Evolutionary conservation across 345 rosid genomes (phyloP), one percentile per base, ranked within the genome.

Genomic region (Erysimum cheiranthoides): DNA sequence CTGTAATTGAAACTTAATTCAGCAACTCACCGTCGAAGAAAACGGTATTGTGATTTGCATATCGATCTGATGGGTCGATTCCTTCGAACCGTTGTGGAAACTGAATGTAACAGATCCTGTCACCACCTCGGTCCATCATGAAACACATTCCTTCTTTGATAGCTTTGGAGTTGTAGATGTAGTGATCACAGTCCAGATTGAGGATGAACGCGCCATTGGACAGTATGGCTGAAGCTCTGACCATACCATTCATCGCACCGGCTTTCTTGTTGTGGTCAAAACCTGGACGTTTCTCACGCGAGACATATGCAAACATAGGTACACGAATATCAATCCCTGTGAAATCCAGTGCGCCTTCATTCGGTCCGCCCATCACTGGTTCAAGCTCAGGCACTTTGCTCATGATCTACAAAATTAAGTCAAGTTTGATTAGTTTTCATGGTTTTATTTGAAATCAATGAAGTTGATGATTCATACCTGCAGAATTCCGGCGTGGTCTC

Each of bases 71-170:
- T 0, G 98, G 98, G 71, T 93, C 98, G n/a, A 93, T 84, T 71
- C 98, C 98, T 85, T 93, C 98, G 30, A 93, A 93, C 73, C 98
- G 73, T 77, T 93, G 96, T 2, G 98, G 98, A 75, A 93, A 93
- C 73, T 93, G 98, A 39, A 93, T 84, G 85, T 88, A 93, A 83
- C 98, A 91, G 18, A 93, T 79, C 13, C 98, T 82, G 40, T 93
- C 97, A 6, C 98, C 98, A 0, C 98, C 97, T 3, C 98, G 93
- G 70, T 93, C 98, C 98, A 93, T 93, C 98, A 93, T 93, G 79
- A 93, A 93, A 75, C 98, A 93, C 88, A 93, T 91, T 17, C 97
- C 98, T 60, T 93, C 98, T 70, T 74, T 88, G 78, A 93, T 85
- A 46, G 98, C 96, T 47, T 73, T 68, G 28, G 86, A 87, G 68